phyloP scores from a whole-genome alignment of 1,284 basidiomycete genomes.

The Ceratobasidium papillatum region DNA sequence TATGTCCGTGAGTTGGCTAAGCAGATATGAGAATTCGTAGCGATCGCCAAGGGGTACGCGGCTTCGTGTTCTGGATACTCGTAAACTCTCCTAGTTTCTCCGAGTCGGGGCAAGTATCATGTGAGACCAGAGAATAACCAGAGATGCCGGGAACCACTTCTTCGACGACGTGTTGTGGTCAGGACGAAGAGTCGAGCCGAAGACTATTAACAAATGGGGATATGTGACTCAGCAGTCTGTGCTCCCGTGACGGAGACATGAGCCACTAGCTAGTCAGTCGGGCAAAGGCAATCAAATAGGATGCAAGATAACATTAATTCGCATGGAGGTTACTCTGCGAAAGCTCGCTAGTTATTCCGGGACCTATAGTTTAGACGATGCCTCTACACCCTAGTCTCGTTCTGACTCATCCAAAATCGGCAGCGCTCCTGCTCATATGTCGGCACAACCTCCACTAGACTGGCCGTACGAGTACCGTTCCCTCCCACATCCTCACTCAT shows the following conservation, averaged over 20 bases:
- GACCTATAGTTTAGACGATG: not conserved
- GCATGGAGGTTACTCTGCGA: constrained; percentile 19
- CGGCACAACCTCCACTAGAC: constrained; percentile 51
- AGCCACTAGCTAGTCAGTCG: not conserved
- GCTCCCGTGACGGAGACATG: not conserved
- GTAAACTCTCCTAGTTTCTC: constrained; percentile 24
- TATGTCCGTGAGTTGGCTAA: not conserved
- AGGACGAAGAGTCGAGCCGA: not conserved
- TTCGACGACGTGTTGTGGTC: constrained; percentile 4
- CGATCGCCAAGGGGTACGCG: not conserved
- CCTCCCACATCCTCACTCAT: constrained; percentile 46
- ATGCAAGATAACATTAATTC: not conserved
- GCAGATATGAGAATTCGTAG: no score
- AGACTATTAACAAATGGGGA: not conserved
- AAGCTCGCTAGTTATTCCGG: constrained; percentile 13
- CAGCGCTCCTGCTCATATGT: constrained; percentile 53
- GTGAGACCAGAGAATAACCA: not conserved
- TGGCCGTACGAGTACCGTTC: constrained; percentile 40
- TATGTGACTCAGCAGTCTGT: not conserved
- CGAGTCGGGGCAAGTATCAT: constrained; percentile 5
- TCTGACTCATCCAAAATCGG: constrained; percentile 56
- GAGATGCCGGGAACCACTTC: not conserved
- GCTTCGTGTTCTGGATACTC: not conserved
- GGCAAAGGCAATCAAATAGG: not conserved
- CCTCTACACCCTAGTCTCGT: constrained; percentile 47